Evolutionary conservation across 345 rosid species (phyloP).

Genomic region (Bruguiera sexangula): DNA sequence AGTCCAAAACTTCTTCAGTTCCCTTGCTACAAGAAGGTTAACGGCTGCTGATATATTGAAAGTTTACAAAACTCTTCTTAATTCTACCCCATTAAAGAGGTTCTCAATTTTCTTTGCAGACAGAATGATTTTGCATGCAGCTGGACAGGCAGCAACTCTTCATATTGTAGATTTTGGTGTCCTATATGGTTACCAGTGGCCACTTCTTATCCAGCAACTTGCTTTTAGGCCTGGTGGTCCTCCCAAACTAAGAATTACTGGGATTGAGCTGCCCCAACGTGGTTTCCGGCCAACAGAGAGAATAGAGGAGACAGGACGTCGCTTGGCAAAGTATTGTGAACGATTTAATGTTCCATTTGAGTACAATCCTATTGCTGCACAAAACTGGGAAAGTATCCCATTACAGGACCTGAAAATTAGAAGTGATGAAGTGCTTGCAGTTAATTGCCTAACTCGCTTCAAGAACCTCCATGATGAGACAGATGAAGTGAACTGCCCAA

Average conservation of each 20-base stretch:
- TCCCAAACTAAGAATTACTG: constrained; percentile 81
- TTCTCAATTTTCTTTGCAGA: constrained; percentile 56
- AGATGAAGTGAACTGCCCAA: constrained; percentile 55
- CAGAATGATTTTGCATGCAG: constrained; percentile 45
- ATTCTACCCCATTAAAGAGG: constrained; percentile 81
- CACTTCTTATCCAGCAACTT: constrained; percentile 66
- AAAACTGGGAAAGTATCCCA: constrained; percentile 80
- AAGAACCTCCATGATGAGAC: constrained; percentile 83
- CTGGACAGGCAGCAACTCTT: constrained; percentile 49
- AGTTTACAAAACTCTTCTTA: constrained; percentile 69
- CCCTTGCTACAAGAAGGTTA: constrained; percentile 54
- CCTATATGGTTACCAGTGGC: constrained; percentile 94
- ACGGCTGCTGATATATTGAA: constrained; percentile 73
- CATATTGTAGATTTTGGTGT: constrained; percentile 94
- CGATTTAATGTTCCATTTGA: constrained; percentile 73
- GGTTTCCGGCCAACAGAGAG: constrained; percentile 92
- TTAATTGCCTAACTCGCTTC: constrained; percentile 67
- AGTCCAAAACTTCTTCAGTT: constrained; percentile 55
- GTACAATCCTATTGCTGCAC: constrained; percentile 76
- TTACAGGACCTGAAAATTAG: constrained; percentile 76
- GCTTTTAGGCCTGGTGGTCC: constrained; percentile 49
- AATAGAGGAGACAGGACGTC: constrained; percentile 84
- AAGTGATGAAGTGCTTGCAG: constrained; percentile 52
- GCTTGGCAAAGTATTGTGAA: constrained; percentile 80
- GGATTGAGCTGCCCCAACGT: constrained; percentile 89